phyloP scores from a whole-genome alignment of 768 basidiomycete genomes.

The Daedaleopsis nitida region DNA sequence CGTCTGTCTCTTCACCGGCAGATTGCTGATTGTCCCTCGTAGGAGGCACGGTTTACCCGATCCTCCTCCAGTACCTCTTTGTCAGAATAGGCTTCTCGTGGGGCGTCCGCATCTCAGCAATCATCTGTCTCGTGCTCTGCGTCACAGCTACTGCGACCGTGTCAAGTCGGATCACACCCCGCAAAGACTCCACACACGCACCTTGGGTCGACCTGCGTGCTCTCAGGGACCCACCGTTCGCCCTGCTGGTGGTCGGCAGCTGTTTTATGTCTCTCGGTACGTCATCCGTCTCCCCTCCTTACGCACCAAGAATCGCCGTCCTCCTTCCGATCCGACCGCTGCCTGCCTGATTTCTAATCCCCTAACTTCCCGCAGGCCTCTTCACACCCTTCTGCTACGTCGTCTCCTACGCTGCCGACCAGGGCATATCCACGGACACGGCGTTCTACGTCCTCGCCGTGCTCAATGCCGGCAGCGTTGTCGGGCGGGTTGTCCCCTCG shows the following conservation, averaged over 20 bases:
- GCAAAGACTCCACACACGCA: constrained; percentile 16
- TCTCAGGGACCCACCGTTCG: constrained; percentile 43
- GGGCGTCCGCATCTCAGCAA: constrained; percentile 58
- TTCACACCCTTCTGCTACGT: constrained; percentile 76
- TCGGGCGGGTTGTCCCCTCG: constrained; percentile 66
- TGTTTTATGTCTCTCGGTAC: constrained; percentile 63
- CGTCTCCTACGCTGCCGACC: constrained; percentile 53
- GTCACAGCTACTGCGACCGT: constrained; percentile 50
- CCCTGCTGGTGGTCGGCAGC: constrained; percentile 57
- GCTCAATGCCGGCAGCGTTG: constrained; percentile 66
- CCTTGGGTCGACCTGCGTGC: constrained; percentile 28
- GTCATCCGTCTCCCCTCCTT: neutral
- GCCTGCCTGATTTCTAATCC: neutral
- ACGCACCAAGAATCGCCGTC: neutral
- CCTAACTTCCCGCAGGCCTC: constrained; percentile 46
- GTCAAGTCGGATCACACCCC: constrained; percentile 31
- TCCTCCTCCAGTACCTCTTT: constrained; percentile 63
- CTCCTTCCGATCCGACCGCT: neutral
- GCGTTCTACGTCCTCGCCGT: constrained; percentile 61
- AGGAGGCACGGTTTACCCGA: constrained; percentile 71
- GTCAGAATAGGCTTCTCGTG: constrained; percentile 57
- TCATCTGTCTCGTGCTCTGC: constrained; percentile 53
- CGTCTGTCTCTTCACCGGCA: constrained; percentile 26
- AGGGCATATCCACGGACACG: constrained; percentile 36
- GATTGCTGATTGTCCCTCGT: constrained; percentile 22